Evolutionary conservation across 1,284 basidiomycete species (phyloP), one percentile per base, ranked within the genome.

Genomic region (Ustilago curta): DNA sequence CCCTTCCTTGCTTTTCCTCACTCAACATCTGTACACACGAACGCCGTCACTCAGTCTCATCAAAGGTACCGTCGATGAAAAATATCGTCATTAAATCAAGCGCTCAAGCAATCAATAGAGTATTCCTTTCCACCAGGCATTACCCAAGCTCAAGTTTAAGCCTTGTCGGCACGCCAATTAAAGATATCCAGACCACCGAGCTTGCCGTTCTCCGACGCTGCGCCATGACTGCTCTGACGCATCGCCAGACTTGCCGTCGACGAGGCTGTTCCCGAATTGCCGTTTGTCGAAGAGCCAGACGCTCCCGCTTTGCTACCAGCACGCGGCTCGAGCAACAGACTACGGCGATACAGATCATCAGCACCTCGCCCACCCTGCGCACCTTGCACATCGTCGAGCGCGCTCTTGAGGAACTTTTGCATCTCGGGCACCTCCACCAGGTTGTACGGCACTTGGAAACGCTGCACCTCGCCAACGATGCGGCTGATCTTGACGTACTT

Each of bases 401-500:
- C 70, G 3, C 61, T 31, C 25, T 76, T 61, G 32, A 97, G 87
- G 84, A 91, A 95, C 50, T 88, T 88, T 81, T 95, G 93, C 21
- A 94, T 90, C 85, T 95, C 94, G 2, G 91, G 89, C 12, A 96
- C 92, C 71, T 90, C 91, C 79, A 92, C 91, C 61, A 96, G 87
- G 70, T 90, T 90, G 86, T 93, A 96, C 1, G 91, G 88, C 18
- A 91, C 90, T 78, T 99, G 96, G 88, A 96, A 98, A 40, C 94
- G 91, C 86, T 94, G 92, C 88, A 98, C 93, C 80, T 96, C 93
- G 91, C 78, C 44, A 51, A 81, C 57, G n/a, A 75, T 78, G 18
- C 77, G 69, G 51, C 74, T 76, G 53, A 84, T 79, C 73, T 82
- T 80, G 55, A 76, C 91, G 66, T 86, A 87, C 52, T 85, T 85